A percentile compares a stretch with the other conserved stretches of the same genome.
phyloP scores from a whole-genome alignment of 495 filamentous ascomycete species.

The Sphaerosporella brunnea region DNA sequence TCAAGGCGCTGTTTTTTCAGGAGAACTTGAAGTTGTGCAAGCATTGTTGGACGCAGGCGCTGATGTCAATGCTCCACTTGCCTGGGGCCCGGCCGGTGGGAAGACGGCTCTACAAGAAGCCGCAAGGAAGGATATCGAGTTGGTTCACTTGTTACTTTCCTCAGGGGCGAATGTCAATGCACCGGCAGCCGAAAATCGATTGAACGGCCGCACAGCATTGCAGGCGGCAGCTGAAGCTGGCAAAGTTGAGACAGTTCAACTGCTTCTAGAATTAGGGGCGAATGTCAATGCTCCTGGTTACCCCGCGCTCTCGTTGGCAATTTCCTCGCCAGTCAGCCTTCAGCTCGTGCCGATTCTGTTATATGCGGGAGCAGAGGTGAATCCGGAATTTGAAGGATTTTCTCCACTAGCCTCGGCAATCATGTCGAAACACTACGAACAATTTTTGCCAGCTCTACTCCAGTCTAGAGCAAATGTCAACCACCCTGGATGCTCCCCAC shows the following conservation, averaged over 20 bases:
- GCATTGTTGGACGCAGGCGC: conserved; percentile 6
- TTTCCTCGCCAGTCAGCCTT: neutral
- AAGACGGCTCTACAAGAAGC: conserved; percentile 5
- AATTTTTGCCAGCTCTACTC: neutral
- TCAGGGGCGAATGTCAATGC: conserved; percentile 23
- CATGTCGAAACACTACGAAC: conserved; percentile 8
- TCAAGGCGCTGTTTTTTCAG: neutral
- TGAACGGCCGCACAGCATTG: conserved; percentile 14
- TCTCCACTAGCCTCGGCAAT: neutral
- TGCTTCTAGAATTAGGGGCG: conserved; percentile 8
- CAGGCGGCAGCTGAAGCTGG: conserved; percentile 5
- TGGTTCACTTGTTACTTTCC: conserved; percentile 13
- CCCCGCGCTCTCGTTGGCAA: neutral
- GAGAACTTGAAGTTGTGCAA: neutral
- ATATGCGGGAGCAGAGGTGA: conserved; percentile 1
- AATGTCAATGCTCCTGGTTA: conserved; percentile 4
- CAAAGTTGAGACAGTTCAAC: conserved; percentile 1
- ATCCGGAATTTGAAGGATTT: neutral
- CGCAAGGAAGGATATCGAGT: conserved; percentile 5
- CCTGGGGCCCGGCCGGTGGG: conserved; percentile 3
- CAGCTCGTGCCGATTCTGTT: neutral
- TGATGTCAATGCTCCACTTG: conserved; percentile 11
- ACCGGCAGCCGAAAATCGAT: conserved; percentile 1
- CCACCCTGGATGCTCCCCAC: neutral
- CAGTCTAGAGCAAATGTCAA: neutral